Evolutionary conservation across 768 basidiomycete species (phyloP).

Genomic region (Dendrothele bispora): DNA sequence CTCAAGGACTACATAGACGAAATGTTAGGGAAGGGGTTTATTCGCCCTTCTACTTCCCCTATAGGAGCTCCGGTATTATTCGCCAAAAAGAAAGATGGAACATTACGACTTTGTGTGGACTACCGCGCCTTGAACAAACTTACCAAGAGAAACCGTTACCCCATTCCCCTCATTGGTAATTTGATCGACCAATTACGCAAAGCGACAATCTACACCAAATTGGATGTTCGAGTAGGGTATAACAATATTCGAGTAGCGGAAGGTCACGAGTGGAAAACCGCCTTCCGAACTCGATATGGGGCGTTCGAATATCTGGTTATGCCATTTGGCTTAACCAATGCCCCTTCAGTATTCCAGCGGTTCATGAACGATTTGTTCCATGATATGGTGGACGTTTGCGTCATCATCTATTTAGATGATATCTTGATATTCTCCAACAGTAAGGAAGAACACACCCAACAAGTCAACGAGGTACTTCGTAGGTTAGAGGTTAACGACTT

Average conservation of each 20-base stretch:
- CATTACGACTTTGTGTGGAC: slow-evolving; percentile 23
- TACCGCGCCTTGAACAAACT: slow-evolving; percentile 27
- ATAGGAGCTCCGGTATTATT: too few relatives aligned
- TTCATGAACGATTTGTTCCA: slow-evolving; percentile 43
- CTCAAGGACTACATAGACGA: too few relatives aligned
- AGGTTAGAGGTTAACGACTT: slow-evolving; percentile 25
- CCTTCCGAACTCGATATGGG: slow-evolving; percentile 34
- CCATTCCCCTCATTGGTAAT: slow-evolving; percentile 21
- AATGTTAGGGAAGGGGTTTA: too few relatives aligned
- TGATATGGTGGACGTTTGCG: slow-evolving; percentile 24
- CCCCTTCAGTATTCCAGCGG: slow-evolving; percentile 32
- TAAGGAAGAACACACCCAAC: slow-evolving; percentile 16
- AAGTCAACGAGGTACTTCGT: slow-evolving; percentile 18
- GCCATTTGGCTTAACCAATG: slow-evolving; percentile 38
- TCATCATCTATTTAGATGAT: slow-evolving; percentile 43
- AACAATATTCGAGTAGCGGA: slow-evolving; percentile 36
- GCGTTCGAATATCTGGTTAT: slow-evolving; percentile 38
- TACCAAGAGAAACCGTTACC: slow-evolving; percentile 36
- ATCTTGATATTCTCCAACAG: slow-evolving; percentile 37
- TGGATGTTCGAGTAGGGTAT: slow-evolving; percentile 38
- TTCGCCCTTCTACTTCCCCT: too few relatives aligned
- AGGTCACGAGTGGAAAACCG: slow-evolving; percentile 42
- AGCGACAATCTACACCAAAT: slow-evolving; percentile 26
- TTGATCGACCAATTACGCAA: not conserved
- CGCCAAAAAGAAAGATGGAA: too few relatives aligned